phyloP scores from a whole-genome alignment of 768 basidiomycete species.

The Lactarius indigo region DNA sequence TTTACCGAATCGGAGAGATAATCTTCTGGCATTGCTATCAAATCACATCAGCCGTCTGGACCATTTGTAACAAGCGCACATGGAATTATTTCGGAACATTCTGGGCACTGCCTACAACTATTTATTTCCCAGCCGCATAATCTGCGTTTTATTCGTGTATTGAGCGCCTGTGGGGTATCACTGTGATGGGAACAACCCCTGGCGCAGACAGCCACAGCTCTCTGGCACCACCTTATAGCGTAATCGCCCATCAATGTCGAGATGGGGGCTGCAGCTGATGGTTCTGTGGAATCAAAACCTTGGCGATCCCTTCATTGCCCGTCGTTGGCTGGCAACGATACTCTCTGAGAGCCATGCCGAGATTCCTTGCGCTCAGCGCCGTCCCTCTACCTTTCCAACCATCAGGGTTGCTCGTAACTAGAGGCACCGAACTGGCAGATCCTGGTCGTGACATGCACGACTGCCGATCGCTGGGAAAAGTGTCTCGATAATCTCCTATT shows the following conservation, averaged over 20 bases:
- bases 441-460: background rate
- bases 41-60: background rate
- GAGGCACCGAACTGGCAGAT: background rate
- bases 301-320: background rate
- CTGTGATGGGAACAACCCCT: background rate
- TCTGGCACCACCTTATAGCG: background rate
- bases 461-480: background rate
- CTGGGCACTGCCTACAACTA: no score
- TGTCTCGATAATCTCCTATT: background rate
- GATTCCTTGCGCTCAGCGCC: background rate
- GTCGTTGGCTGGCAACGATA: background rate
- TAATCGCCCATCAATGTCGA: no score
- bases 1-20: constrained; percentile 22
- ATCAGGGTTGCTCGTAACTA: background rate
- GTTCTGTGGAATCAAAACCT: background rate
- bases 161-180: no score
- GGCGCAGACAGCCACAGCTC: background rate
- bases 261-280: constrained; percentile 3
- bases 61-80: no score
- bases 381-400: background rate
- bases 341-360: background rate
- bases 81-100: no score
- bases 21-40: background rate
- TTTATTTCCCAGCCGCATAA: no score
- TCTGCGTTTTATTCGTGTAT: no score